Percentiles rank a stretch among this genome's conserved stretches.
Conservation (phyloP, 1,284 basidiomycete species). For the Melampsora americana region DNA sequence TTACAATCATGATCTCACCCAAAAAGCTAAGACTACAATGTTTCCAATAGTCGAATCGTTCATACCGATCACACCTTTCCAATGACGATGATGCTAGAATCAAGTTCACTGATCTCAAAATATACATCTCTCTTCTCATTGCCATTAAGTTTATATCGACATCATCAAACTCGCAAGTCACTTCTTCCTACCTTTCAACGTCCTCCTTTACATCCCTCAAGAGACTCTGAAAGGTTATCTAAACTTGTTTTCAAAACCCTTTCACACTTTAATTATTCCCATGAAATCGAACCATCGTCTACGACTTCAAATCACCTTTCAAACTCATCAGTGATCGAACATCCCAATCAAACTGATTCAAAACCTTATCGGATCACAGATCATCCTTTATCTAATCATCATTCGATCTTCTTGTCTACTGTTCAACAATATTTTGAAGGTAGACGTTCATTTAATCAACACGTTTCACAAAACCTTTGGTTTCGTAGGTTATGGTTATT, state of each 20-base stretch:
- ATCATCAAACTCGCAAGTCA: conserved; percentile 31
- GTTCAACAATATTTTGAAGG: conserved; percentile 18
- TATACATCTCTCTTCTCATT: conserved; percentile 21
- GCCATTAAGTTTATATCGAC: conserved; percentile 24
- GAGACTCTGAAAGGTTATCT: conserved; percentile 20
- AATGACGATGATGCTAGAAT: conserved; percentile 26
- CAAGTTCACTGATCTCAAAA: conserved; percentile 16
- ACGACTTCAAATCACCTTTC: not conserved
- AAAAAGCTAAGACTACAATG: not conserved
- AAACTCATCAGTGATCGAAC: not conserved
- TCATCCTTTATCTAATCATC: conserved; percentile 1
- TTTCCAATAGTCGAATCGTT: conserved; percentile 8
- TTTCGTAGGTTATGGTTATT: conserved; percentile 30
- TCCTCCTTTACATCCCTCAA: conserved; percentile 24
- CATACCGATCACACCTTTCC: conserved; percentile 29
- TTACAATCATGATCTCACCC: not conserved
- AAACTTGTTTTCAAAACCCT: conserved; percentile 19
- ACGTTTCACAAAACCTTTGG: conserved; percentile 37
- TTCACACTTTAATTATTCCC: not conserved
- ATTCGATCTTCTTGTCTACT: conserved; percentile 7
- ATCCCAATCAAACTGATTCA: not conserved
- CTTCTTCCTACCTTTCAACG: conserved; percentile 24
- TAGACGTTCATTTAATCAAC: conserved; percentile 27
- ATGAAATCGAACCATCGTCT: not conserved
- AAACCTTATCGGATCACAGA: not conserved